Evolutionary conservation across 805 yeast genomes (phyloP), one percentile per base, ranked within the genome.

Genomic region (Ogataea minuta): DNA sequence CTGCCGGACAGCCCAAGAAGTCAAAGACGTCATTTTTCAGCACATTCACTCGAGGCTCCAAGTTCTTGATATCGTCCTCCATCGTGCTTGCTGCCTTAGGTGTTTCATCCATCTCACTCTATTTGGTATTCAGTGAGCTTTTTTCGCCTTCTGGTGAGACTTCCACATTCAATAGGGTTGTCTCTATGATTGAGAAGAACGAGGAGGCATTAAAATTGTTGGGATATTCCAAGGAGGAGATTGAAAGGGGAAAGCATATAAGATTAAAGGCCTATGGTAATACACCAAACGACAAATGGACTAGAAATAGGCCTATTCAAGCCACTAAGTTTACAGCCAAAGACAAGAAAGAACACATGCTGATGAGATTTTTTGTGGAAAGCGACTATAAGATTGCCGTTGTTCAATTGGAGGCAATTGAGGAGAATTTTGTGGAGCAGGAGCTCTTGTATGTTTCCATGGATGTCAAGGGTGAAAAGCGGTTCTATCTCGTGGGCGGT

Each of bases 61-160:
- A 84, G 5, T 82, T 83, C 45, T 67, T 82, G 6, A 59, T 75
- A 7, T 78, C 89, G 3, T 71, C 86, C 0, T 58, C 75, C 3
- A 55, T 84, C 21, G 87, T 85, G 0, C 50, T 82, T 8, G 86
- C 84, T 3, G 89, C 89, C 2, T 57, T 79, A 2, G 88, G 84
- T 11, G 67, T 84, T 7, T 78, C 91, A 0, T 73, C 80, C 31
- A 60, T 81, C 42, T 77, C 89, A 14, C 69, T 86, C 7, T 90
- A 86, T 60, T 71, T 87, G 46, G 76, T 89, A 15, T 73, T 84
- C n/a, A 71, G 82, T 9, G 96, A 90, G 58, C 65, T 90, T 23
- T 78, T 87, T 49, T 74, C 90, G 33, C 96, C 97, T 8, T 82
- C 95, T 1, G 95, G 95, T 16, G 96, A 90, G 57, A 90, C 95